phyloP scores from a whole-genome alignment of 2,329 filamentous ascomycete species.

The Colletotrichum sp. region DNA sequence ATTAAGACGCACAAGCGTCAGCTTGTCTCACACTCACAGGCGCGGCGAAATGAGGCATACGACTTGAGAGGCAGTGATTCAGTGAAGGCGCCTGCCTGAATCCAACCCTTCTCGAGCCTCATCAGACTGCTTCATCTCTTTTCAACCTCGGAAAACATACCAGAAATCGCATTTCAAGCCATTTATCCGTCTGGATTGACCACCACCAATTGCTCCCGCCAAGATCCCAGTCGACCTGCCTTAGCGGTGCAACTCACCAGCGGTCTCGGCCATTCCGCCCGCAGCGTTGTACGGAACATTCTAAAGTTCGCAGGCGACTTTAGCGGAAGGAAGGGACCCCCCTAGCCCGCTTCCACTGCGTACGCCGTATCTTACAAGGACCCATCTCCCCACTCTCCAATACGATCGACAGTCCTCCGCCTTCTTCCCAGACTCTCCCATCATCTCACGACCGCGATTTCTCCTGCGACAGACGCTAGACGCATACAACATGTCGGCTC shows the following conservation, averaged over 20 bases:
- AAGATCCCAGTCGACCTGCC: constrained; percentile 1
- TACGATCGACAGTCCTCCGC: constrained; percentile 5
- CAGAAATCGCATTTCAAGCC: background rate
- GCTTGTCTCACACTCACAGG: background rate
- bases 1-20: background rate
- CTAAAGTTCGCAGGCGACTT: constrained; percentile 5
- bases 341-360: background rate
- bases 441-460: background rate
- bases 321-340: background rate
- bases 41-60: background rate
- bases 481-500: constrained; percentile 18
- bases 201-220: background rate
- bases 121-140: background rate
- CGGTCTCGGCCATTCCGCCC: constrained; percentile 15
- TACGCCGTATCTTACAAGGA: background rate
- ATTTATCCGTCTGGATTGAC: background rate
- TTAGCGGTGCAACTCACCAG: constrained; percentile 12
- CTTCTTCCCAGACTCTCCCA: background rate
- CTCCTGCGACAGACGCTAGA: background rate
- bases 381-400: constrained; percentile 8
- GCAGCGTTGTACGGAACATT: background rate
- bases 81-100: background rate
- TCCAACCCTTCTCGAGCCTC: background rate
- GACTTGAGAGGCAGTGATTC: background rate
- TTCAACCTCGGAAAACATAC: background rate